Evolutionary conservation across 2,329 filamentous ascomycete species (phyloP).

Genomic region (Alternaria sp.): DNA sequence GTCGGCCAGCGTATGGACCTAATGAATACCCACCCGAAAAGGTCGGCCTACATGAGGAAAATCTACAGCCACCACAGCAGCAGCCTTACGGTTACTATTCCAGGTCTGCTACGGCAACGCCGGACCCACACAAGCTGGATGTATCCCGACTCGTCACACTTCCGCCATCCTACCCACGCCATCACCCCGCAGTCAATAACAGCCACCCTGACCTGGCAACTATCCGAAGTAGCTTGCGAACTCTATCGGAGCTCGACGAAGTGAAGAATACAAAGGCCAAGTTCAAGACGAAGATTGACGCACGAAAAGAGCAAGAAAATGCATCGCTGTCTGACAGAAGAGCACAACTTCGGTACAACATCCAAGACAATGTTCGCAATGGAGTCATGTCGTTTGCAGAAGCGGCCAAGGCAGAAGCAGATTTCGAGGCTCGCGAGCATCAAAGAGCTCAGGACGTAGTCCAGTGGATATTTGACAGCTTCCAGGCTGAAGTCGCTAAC

Average conservation of each 20-base stretch:
- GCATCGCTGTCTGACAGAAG: constrained; percentile 68
- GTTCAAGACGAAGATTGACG: constrained; percentile 60
- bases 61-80: constrained; percentile 35
- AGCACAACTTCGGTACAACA: constrained; percentile 73
- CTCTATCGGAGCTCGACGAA: constrained; percentile 77
- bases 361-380: constrained; percentile 79
- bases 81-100: constrained; percentile 52
- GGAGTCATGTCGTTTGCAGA: constrained; percentile 85
- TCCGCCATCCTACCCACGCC: constrained; percentile 91
- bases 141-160: constrained; percentile 92
- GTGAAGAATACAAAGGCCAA: constrained; percentile 72
- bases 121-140: constrained; percentile 71
- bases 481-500: constrained; percentile 83
- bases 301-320: constrained; percentile 62
- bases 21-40: constrained; percentile 74
- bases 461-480: constrained; percentile 83
- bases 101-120: constrained; percentile 54
- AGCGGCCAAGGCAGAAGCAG: constrained; percentile 81
- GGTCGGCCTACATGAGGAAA: constrained; percentile 63
- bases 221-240: constrained; percentile 77
- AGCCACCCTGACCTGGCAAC: constrained; percentile 88
- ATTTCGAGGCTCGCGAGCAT: constrained; percentile 75
- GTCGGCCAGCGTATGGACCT: constrained; percentile 55
- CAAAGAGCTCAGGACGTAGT: constrained; percentile 75
- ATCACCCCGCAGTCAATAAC: constrained; percentile 96